These are phyloP conservation scores for Takakia lepidozioides DNA, from an alignment of 225 moss, liverwort and hornwort species.

Conservation along the genomic window DNA sequence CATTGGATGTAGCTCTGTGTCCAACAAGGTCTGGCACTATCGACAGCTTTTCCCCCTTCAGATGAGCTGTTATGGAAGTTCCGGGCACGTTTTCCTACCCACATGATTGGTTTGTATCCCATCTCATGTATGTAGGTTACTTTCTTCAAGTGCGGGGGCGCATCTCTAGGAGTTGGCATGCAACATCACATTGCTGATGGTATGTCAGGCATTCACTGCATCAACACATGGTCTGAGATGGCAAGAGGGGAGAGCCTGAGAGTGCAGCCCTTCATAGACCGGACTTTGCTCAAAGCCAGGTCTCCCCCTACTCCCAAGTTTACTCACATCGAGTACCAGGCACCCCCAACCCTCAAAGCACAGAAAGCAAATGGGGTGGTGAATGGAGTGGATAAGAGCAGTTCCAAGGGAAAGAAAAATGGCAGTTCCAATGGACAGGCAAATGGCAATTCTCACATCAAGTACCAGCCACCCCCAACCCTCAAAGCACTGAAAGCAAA, in stretches of 20 bases:
- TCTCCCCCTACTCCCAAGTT: conserved; percentile 56
- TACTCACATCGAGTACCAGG: conserved; percentile 69
- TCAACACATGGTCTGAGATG: conserved; percentile 80
- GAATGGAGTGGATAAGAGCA: neutral
- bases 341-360: conserved; percentile 34
- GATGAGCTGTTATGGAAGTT: no score
- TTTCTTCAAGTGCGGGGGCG: conserved; percentile 79
- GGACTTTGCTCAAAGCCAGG: conserved; percentile 55
- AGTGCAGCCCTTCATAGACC: conserved; percentile 64
- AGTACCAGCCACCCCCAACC: conserved; percentile 58
- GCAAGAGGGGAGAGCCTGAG: conserved; percentile 56
- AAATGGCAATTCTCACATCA: conserved; percentile 35
- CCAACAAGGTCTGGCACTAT: no score
- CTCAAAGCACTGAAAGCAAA: conserved; percentile 12
- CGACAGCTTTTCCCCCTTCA: no score
- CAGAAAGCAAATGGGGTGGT: neutral
- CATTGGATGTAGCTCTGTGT: no score
- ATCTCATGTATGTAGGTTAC: conserved; percentile 68
- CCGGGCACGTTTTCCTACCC: no score
- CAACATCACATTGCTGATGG: conserved; percentile 93
- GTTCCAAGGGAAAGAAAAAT: neutral
- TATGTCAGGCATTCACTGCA: conserved; percentile 91
- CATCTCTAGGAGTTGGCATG: conserved; percentile 85
- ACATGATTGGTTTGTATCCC: no score
- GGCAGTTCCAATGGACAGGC: neutral